Base-by-base conservation (phyloP, 805 yeast species). In the Nakazawaea pomicola region DNA sequence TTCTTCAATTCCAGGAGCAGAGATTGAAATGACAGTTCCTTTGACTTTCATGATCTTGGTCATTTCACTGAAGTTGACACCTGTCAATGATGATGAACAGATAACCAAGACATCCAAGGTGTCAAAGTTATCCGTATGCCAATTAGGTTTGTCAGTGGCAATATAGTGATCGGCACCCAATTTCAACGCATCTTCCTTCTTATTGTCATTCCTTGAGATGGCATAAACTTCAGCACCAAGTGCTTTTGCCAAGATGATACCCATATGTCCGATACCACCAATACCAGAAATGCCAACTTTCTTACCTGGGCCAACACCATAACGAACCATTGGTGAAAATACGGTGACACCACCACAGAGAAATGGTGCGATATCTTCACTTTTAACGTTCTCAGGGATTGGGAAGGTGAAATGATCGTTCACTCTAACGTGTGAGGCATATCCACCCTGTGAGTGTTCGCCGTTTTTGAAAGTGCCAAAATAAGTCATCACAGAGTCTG, bases 271-370 rank as follows among this genome's bases (percentile, higher is more conserved):
- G 43, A 80, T 67, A 25, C 86, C 86, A 38, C 86, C 86, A 44
- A 80, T 68, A 41, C 84, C 85, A 43, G 74, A 69, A 43, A 80
- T 60, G 32, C 81, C 85, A 38, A 80, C 81, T 33, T 62, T 68
- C 34, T 65, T 65, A 17, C 69, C 67, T 4, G 55, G 51, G 28
- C 60, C 61, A 36, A 46, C 40, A 35, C 60, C 50, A 41, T 66
- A 65, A 58, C 80, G 68, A 44, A 72, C 64, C 50, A 83, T 60
- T 41, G 91, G 91, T 6, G 85, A 73, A 63, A 65, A 83, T 11
- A 77, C 80, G 10, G 91, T 83, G 55, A 80, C 64, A 41, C 91
- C 91, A 42, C 87, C 91, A 66, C 91, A 83, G 64, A 82, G 61
- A 62, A 83, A 63, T 40, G 90, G 89, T 4, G 88, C 89, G 21